A percentile compares a stretch with the other conserved stretches of the same genome.
Conservation (phyloP, 352 stramenopile genomes). For the Peronosclerospora sorghi region DNA sequence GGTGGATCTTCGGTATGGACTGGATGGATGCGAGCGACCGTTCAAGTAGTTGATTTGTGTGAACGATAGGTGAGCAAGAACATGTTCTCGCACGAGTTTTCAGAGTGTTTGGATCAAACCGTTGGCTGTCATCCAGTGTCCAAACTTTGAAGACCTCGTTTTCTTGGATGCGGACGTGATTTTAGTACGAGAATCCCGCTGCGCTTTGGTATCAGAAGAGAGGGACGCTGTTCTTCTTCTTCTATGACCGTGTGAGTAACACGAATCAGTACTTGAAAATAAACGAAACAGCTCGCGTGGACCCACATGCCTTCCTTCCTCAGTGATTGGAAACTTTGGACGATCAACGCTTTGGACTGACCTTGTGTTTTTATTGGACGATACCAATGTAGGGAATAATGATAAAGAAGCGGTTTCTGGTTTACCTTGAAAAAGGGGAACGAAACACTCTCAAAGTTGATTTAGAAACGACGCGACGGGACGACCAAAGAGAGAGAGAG, state of each 20-base stretch:
- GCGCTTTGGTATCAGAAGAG: slow-evolving; percentile 30
- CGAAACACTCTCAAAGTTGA: no score
- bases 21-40: no score
- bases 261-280: slow-evolving; percentile 44
- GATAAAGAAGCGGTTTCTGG: no score
- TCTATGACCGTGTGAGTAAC: slow-evolving; percentile 32
- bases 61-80: slow-evolving; percentile 18
- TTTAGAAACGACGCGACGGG: no score
- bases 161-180: slow-evolving; percentile 40
- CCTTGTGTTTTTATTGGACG: no score
- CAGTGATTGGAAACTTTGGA: slow-evolving; percentile 40
- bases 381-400: slow-evolving; percentile 7
- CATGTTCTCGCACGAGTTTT: slow-evolving; percentile 20
- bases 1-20: no score
- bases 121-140: slow-evolving; percentile 32
- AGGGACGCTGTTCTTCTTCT: slow-evolving; percentile 36
- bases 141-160: slow-evolving; percentile 35
- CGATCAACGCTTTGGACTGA: slow-evolving; percentile 39
- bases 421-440: no score
- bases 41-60: not conserved
- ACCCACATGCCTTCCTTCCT: slow-evolving; percentile 30
- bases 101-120: slow-evolving; percentile 41
- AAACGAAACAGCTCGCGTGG: slow-evolving; percentile 14
- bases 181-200: slow-evolving; percentile 25
- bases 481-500: no score